These are phyloP conservation scores for Onygenales sp. DNA, from an alignment of 2,329 filamentous ascomycete genomes.

Conservation along the genomic window DNA sequence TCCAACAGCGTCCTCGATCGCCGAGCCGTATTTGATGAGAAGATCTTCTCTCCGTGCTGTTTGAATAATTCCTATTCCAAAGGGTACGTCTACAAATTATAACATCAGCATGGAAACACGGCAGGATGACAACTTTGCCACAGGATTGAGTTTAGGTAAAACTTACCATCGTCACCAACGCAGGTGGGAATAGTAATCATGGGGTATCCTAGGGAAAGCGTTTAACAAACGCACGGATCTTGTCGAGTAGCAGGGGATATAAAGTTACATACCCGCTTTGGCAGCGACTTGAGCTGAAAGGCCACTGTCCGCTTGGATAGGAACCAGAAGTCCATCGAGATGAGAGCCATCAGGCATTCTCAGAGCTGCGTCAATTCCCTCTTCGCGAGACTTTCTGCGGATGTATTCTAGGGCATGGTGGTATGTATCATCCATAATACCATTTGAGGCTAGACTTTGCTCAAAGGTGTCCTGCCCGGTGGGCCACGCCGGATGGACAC, in stretches of 20 bases:
- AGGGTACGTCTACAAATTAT: conserved; percentile 44
- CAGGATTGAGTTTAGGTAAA: neutral
- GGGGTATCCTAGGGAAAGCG: conserved; percentile 52
- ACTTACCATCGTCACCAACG: conserved; percentile 27
- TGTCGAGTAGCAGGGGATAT: neutral
- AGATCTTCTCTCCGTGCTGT: conserved; percentile 52
- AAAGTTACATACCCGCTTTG: conserved; percentile 4
- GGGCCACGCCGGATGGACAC: conserved; percentile 53
- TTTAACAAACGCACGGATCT: neutral
- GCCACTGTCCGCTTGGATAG: conserved; percentile 45
- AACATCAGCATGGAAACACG: neutral
- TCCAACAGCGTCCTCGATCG: conserved; percentile 47
- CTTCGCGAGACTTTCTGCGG: conserved; percentile 47
- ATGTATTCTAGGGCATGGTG: conserved; percentile 55
- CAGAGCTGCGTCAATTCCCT: conserved; percentile 61
- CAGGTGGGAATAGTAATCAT: conserved; percentile 60
- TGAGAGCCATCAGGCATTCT: conserved; percentile 22
- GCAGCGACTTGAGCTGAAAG: conserved; percentile 7
- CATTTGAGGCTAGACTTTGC: conserved; percentile 51
- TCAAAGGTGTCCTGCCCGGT: conserved; percentile 65
- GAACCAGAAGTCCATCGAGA: conserved; percentile 58
- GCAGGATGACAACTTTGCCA: neutral
- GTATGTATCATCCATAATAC: conserved; percentile 56
- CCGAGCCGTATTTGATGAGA: conserved; percentile 53
- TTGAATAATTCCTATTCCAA: conserved; percentile 50